A percentile compares a stretch with the other conserved stretches of the same genome.
phyloP scores from a whole-genome alignment of 139 green algal genomes.

The Chlorella sp. region DNA sequence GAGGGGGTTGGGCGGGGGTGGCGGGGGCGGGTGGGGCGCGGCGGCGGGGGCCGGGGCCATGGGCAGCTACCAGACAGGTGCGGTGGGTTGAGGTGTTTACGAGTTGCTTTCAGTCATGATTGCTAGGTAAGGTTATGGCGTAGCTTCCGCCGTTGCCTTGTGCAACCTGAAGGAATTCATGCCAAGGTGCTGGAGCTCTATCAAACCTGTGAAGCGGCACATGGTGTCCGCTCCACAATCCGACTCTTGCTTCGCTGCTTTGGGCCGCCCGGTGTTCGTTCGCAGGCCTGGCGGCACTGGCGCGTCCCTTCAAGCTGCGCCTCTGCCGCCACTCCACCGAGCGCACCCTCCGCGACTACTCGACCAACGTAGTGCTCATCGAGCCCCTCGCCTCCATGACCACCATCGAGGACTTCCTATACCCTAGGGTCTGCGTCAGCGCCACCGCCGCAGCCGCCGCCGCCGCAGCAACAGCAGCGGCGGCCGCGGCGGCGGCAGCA shows the following conservation, averaged over 20 bases:
- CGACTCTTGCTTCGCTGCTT: background rate
- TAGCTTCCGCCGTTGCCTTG: too few relatives aligned
- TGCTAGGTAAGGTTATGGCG: too few relatives aligned
- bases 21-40: too few relatives aligned
- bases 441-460: constrained; percentile 3
- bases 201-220: too few relatives aligned
- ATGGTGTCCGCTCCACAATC: too few relatives aligned
- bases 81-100: too few relatives aligned
- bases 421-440: constrained; percentile 37
- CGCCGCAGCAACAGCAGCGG: constrained; percentile 8
- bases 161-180: too few relatives aligned
- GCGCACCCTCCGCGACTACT: constrained; percentile 70
- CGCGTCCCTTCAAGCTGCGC: constrained; percentile 89
- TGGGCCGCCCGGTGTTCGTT: constrained; percentile 40
- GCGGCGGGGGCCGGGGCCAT: too few relatives aligned
- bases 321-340: constrained; percentile 46
- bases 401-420: constrained; percentile 96
- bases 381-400: constrained; percentile 90
- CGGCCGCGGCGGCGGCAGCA: background rate
- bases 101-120: too few relatives aligned
- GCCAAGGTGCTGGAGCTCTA: too few relatives aligned
- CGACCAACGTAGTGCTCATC: constrained; percentile 88
- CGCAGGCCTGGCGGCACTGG: constrained; percentile 65
- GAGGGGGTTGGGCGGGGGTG: too few relatives aligned
- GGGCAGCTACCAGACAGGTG: too few relatives aligned